A percentile compares a stretch with the other conserved stretches of the same genome.
Conservation (phyloP, 768 basidiomycete genomes). For the Lenzites betulinus region DNA sequence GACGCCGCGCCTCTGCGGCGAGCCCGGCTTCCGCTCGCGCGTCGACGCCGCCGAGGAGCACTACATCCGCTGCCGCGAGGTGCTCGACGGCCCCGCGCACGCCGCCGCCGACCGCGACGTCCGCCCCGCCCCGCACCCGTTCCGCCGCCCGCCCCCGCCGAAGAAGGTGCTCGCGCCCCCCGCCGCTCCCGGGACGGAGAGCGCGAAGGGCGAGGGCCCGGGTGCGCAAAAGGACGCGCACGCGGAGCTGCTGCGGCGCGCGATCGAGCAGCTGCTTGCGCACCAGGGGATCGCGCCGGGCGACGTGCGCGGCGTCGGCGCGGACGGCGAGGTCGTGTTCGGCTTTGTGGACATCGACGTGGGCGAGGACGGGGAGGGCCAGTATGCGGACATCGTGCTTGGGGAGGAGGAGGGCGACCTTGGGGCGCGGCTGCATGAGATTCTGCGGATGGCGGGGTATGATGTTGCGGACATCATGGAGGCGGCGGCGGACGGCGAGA, state of each 20-base stretch:
- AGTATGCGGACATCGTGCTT: constrained; percentile 33
- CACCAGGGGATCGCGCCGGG: constrained; percentile 15
- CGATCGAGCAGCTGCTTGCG: constrained; percentile 27
- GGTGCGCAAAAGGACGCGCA: constrained; percentile 1
- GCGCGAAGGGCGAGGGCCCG: background rate
- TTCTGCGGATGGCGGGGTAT: constrained; percentile 25
- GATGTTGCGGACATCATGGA: constrained; percentile 20
- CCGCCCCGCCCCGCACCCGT: constrained; percentile 57
- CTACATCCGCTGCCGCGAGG: constrained; percentile 76
- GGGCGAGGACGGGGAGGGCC: constrained; percentile 38
- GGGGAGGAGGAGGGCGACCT: constrained; percentile 10
- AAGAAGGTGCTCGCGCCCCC: constrained; percentile 50
- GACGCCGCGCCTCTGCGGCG: constrained; percentile 90
- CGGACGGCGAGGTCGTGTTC: constrained; percentile 29
- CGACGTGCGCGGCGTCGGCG: constrained; percentile 20
- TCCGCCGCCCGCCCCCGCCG: constrained; percentile 47
- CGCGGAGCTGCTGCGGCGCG: constrained; percentile 21
- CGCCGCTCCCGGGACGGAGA: constrained; percentile 28
- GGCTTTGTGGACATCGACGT: constrained; percentile 25
- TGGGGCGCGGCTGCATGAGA: constrained; percentile 21
- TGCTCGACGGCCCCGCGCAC: constrained; percentile 44
- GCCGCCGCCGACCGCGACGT: constrained; percentile 34
- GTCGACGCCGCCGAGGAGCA: constrained; percentile 67
- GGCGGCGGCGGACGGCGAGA: background rate
- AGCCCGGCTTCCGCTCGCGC: constrained; percentile 87